Evolutionary conservation across 176 grass and related monocot genomes (phyloP).

Genomic region (Melocanna baccifera): DNA sequence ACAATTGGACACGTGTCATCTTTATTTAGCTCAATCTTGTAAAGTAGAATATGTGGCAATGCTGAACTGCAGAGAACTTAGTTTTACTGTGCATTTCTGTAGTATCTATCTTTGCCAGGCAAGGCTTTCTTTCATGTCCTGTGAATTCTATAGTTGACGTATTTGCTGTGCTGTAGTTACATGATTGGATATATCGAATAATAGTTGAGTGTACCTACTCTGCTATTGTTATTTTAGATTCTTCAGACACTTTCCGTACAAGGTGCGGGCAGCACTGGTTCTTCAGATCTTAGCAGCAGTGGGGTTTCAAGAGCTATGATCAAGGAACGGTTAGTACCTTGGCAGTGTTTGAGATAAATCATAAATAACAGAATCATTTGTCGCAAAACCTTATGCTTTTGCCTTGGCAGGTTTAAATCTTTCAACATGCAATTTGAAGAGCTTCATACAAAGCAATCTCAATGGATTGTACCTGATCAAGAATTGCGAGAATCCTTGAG

Average conservation of each 20-base stretch:
- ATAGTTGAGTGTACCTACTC: slow-evolving; percentile 9
- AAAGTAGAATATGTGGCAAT: neutral
- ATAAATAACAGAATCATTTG: neutral
- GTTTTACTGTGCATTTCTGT: neutral
- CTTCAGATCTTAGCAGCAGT: slow-evolving; percentile 67
- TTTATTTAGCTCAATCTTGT: neutral
- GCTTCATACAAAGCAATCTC: slow-evolving; percentile 77
- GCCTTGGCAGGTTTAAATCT: slow-evolving; percentile 67
- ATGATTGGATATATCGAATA: slow-evolving; percentile 1
- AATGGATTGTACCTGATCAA: slow-evolving; percentile 86
- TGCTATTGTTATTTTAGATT: slow-evolving; percentile 58
- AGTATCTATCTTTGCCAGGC: neutral
- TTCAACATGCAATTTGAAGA: slow-evolving; percentile 97
- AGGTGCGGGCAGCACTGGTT: slow-evolving; percentile 54
- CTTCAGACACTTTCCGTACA: slow-evolving; percentile 87
- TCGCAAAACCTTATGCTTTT: neutral
- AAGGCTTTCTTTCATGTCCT: slow-evolving; percentile 6
- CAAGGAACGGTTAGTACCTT: slow-evolving; percentile 66
- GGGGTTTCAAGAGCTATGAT: slow-evolving; percentile 72
- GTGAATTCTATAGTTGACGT: neutral
- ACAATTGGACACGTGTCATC: neutral
- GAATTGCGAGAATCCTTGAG: slow-evolving; percentile 90
- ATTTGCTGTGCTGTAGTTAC: neutral
- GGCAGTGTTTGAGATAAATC: neutral
- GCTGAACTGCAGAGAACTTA: neutral